phyloP scores from a whole-genome alignment of 2,329 filamentous ascomycete species.

The Colletotrichum aenigma region DNA sequence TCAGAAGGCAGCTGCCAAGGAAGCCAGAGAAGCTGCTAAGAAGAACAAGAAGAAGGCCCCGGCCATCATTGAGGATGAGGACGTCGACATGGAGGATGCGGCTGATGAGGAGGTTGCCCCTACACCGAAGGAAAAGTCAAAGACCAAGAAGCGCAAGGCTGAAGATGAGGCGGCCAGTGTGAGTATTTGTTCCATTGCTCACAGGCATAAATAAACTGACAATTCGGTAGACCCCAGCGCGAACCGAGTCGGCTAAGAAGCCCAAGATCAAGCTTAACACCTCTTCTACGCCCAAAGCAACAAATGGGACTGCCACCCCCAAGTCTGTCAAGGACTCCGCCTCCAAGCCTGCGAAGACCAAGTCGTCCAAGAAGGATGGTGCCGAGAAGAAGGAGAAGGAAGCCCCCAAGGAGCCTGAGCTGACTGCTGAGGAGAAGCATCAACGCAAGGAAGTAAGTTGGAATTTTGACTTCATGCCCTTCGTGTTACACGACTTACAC shows the following conservation, averaged over 20 bases:
- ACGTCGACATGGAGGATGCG: slow-evolving; percentile 65
- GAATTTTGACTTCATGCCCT: background rate
- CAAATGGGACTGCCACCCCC: slow-evolving; percentile 63
- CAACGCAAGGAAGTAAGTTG: slow-evolving; percentile 61
- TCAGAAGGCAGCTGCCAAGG: slow-evolving; percentile 56
- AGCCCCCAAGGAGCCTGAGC: slow-evolving; percentile 58
- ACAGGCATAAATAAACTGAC: background rate
- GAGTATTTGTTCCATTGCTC: slow-evolving; percentile 20
- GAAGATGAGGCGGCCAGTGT: slow-evolving; percentile 71
- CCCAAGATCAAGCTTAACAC: slow-evolving; percentile 69
- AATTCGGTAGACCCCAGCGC: slow-evolving; percentile 54
- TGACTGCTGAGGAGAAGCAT: slow-evolving; percentile 62
- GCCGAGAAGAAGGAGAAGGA: slow-evolving; percentile 63
- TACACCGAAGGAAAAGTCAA: slow-evolving; percentile 75
- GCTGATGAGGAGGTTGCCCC: slow-evolving; percentile 58
- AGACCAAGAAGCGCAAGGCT: slow-evolving; percentile 81
- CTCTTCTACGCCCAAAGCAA: slow-evolving; percentile 71
- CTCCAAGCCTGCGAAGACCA: slow-evolving; percentile 56
- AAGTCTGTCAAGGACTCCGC: slow-evolving; percentile 61
- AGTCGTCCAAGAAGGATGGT: slow-evolving; percentile 57
- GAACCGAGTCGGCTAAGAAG: slow-evolving; percentile 69
- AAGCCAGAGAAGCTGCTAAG: slow-evolving; percentile 53
- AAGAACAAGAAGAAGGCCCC: slow-evolving; percentile 53
- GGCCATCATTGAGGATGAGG: slow-evolving; percentile 57
- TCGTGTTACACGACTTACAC: slow-evolving; percentile 34